These are phyloP conservation scores for Pontederia paniculata DNA, from an alignment of 176 grass and related monocot genomes.

Conservation along the genomic window DNA sequence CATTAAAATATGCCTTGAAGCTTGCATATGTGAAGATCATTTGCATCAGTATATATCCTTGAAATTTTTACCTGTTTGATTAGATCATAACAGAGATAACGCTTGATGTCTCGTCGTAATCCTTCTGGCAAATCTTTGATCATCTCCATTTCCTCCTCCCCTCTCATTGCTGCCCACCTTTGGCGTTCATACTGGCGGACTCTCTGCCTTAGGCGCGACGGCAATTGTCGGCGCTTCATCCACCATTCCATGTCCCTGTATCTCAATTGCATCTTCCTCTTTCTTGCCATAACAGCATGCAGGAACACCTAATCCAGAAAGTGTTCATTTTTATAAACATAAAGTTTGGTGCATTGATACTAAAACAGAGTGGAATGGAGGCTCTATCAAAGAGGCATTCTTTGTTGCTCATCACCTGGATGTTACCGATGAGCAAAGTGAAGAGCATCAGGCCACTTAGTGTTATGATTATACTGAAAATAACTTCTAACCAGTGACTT, in stretches of 20 bases:
- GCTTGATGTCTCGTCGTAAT: slow-evolving; percentile 73
- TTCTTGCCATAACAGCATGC: slow-evolving; percentile 79
- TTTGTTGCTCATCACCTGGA: slow-evolving; percentile 35
- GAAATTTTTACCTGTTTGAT: slow-evolving; percentile 51
- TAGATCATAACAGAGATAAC: slow-evolving; percentile 82
- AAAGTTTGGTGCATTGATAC: not conserved
- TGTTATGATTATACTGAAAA: slow-evolving; percentile 79
- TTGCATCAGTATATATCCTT: no score
- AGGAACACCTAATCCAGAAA: slow-evolving; percentile 56
- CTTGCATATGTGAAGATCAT: no score
- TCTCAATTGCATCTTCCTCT: slow-evolving; percentile 79
- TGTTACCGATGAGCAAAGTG: slow-evolving; percentile 94
- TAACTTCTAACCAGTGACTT: slow-evolving; percentile 76
- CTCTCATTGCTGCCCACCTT: slow-evolving; percentile 69
- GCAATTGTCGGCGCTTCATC: slow-evolving; percentile 86
- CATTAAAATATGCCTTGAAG: not conserved
- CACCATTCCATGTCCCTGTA: slow-evolving; percentile 98
- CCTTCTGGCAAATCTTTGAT: slow-evolving; percentile 80
- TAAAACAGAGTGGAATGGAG: not conserved
- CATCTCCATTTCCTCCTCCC: slow-evolving; percentile 94
- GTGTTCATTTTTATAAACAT: not conserved
- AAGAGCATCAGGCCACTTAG: slow-evolving; percentile 96
- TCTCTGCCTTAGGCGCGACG: slow-evolving; percentile 65
- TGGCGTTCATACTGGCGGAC: slow-evolving; percentile 73
- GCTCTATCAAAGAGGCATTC: not conserved